Evolutionary conservation across 257 asterid genomes (phyloP).

Genomic region (Nicotiana undulata): DNA sequence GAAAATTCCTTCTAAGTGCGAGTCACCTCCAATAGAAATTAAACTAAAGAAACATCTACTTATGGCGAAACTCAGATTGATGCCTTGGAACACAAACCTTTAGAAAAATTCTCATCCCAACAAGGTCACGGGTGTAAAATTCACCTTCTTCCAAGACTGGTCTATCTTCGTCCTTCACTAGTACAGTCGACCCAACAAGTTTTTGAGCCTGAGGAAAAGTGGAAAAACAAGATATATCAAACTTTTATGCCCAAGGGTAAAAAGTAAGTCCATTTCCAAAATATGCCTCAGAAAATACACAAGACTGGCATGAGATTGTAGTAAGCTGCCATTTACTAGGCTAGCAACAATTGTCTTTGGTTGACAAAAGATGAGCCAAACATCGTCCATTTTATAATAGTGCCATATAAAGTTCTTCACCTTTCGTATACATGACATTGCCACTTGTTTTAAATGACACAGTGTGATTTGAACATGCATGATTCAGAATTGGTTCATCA

Average conservation of each 20-base stretch:
- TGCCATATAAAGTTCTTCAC: neutral
- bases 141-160: constrained; percentile 85
- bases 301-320: neutral
- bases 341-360: neutral
- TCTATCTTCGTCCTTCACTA: constrained; percentile 72
- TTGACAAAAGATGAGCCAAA: neutral
- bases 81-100: constrained; percentile 48
- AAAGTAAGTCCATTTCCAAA: neutral
- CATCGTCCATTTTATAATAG: neutral
- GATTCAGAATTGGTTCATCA: neutral
- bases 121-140: constrained; percentile 72
- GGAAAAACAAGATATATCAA: constrained; percentile 5
- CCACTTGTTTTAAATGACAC: neutral
- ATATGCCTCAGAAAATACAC: neutral
- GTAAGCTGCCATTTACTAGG: neutral
- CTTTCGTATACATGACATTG: neutral
- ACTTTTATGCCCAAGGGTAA: neutral
- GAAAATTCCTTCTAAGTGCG: neutral
- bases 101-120: constrained; percentile 78
- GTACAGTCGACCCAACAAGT: constrained; percentile 81
- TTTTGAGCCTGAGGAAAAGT: constrained; percentile 58
- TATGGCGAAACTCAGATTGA: neutral
- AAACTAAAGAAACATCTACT: neutral
- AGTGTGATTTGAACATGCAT: neutral
- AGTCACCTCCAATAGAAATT: neutral